Conservation (phyloP, 108 stramenopile genomes). For the Seminavis robusta region DNA sequence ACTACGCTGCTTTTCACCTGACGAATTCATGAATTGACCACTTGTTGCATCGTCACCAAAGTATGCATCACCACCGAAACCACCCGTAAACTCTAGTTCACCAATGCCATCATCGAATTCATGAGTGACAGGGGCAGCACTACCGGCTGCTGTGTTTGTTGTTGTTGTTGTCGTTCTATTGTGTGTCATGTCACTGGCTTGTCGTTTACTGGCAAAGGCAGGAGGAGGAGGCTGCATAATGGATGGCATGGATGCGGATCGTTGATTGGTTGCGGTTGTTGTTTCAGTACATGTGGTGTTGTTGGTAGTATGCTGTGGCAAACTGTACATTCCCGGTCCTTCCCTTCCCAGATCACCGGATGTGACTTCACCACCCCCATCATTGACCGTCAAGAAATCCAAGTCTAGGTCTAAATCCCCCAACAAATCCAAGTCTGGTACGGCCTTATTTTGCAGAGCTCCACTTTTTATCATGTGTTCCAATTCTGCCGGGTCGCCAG, state of each 20-base stretch:
- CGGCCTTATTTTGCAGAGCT: constrained; percentile 39
- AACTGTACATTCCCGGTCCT: no score
- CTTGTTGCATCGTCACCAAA: no score
- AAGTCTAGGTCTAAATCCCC: constrained; percentile 80
- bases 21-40: no score
- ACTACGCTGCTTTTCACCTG: no score
- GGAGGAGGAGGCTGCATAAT: neutral
- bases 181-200: no score
- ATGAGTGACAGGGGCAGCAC: no score
- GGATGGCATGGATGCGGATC: neutral
- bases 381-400: constrained; percentile 78
- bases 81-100: constrained; percentile 73
- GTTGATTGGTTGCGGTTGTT: neutral
- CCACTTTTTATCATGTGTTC: constrained; percentile 74
- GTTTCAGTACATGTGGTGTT: no score
- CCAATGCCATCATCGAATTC: constrained; percentile 64
- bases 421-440: constrained; percentile 71
- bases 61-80: no score
- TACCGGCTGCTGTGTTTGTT: no score
- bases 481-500: constrained; percentile 69
- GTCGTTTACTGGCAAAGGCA: neutral
- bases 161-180: no score
- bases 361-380: constrained; percentile 20
- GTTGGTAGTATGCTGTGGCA: no score
- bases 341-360: constrained; percentile 26